Conservation (phyloP, 2,329 filamentous ascomycete species). For the Colletotrichum sp. region DNA sequence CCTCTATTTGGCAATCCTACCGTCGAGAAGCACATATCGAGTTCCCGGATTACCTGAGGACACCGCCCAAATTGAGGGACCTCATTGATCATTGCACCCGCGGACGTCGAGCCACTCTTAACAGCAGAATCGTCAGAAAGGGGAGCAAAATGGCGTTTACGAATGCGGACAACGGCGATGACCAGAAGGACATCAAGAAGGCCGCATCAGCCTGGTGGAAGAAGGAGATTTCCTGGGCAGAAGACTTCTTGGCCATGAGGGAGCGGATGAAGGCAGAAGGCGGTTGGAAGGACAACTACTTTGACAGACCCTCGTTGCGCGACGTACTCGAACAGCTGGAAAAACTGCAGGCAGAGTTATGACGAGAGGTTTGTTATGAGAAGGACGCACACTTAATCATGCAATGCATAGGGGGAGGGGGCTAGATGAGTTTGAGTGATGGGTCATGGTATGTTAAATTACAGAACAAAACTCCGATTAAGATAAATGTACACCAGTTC, state of each 20-base stretch:
- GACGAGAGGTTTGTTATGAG: not conserved
- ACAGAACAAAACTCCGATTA: not conserved
- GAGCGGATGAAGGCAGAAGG: constrained; percentile 40
- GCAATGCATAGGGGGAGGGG: not conserved
- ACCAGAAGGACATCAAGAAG: constrained; percentile 37
- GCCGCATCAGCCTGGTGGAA: constrained; percentile 54
- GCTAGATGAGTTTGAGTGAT: not conserved
- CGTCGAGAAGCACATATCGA: constrained; percentile 59
- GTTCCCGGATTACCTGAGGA: constrained; percentile 57
- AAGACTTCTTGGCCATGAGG: constrained; percentile 50
- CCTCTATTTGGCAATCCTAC: constrained; percentile 65
- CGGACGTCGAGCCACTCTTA: constrained; percentile 50
- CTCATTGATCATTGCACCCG: constrained; percentile 59
- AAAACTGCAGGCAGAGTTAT: constrained; percentile 28
- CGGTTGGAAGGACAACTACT: constrained; percentile 57
- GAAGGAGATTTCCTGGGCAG: constrained; percentile 50
- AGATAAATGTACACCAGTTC: not conserved
- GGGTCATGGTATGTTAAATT: not conserved
- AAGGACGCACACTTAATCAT: not conserved
- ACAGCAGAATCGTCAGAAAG: constrained; percentile 47
- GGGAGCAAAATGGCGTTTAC: constrained; percentile 52
- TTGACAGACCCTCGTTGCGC: constrained; percentile 49
- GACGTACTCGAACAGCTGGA: constrained; percentile 40
- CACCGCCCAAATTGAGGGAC: constrained; percentile 47
- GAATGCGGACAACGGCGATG: constrained; percentile 33